A percentile compares a stretch with the other conserved stretches of the same genome.
These are phyloP conservation scores for Solanum chacoense DNA, from an alignment of 305 asterid species.

Conservation along the genomic window DNA sequence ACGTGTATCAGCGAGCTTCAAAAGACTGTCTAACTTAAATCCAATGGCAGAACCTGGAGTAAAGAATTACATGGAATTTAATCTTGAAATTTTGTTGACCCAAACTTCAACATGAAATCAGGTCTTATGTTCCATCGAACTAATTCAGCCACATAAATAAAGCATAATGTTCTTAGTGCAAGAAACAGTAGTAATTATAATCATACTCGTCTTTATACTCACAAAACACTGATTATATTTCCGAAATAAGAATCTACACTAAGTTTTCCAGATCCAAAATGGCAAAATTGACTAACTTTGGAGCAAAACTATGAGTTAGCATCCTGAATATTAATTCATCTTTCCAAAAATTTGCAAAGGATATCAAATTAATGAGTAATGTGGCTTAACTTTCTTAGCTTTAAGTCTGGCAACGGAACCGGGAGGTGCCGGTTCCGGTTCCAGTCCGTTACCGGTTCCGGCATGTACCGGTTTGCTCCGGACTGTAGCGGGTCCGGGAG, in stretches of 20 bases:
- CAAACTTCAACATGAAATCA: neutral
- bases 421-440: too few species aligned
- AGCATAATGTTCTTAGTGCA: neutral
- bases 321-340: neutral
- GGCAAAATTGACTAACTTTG: neutral
- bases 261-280: neutral
- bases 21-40: constrained; percentile 90
- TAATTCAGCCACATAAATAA: neutral
- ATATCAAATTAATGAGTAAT: neutral
- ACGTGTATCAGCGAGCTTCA: constrained; percentile 91
- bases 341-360: neutral
- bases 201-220: neutral
- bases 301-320: neutral
- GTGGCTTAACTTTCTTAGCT: neutral
- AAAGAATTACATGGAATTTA: neutral
- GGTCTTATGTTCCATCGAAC: neutral
- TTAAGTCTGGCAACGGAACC: too few species aligned
- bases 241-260: neutral
- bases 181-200: neutral
- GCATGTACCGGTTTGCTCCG: too few species aligned
- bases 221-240: neutral
- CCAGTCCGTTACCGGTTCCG: too few species aligned
- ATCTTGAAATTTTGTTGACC: neutral
- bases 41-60: constrained; percentile 80
- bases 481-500: too few species aligned